Evolutionary conservation across 139 green algal genomes (phyloP).

Genomic region (Parachlorella kessleri): DNA sequence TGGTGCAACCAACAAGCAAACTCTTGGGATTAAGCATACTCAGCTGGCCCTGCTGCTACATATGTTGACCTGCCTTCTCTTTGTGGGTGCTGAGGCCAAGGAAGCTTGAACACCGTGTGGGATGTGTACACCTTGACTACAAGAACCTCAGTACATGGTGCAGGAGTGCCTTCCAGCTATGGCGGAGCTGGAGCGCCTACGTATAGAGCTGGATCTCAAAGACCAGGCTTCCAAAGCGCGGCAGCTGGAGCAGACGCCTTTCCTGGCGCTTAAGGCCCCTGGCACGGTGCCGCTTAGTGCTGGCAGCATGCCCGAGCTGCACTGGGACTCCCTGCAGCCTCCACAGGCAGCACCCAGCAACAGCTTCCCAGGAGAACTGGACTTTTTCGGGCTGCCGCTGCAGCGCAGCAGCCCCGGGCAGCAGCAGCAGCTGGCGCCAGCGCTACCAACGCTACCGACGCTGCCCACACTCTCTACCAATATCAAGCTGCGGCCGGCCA

Average conservation of each 20-base stretch:
- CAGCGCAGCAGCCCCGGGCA: neutral
- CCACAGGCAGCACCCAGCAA: too few relatives aligned
- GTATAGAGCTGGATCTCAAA: constrained; percentile 39
- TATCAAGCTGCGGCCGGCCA: constrained; percentile 24
- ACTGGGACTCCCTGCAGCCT: constrained; percentile 51
- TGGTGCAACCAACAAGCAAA: too few relatives aligned
- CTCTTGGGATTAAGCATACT: too few relatives aligned
- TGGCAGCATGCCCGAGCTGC: constrained; percentile 62
- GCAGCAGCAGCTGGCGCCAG: neutral
- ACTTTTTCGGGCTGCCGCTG: neutral
- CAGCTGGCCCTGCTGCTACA: too few relatives aligned
- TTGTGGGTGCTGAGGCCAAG: too few relatives aligned
- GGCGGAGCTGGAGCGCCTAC: constrained; percentile 72
- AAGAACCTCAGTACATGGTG: neutral
- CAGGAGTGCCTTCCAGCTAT: constrained; percentile 31
- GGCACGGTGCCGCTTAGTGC: constrained; percentile 53
- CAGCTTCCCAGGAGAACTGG: neutral
- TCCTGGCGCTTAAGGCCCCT: constrained; percentile 38
- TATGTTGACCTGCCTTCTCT: too few relatives aligned
- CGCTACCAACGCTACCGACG: neutral
- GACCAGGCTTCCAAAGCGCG: neutral
- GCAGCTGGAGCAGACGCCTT: constrained; percentile 23
- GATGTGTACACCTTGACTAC: neutral
- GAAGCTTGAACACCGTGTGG: too few relatives aligned
- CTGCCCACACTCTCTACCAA: constrained; percentile 13